A percentile compares a stretch with the other conserved stretches of the same genome.
Conservation (phyloP, 768 basidiomycete genomes). For the Mrakia hoshinonis region DNA sequence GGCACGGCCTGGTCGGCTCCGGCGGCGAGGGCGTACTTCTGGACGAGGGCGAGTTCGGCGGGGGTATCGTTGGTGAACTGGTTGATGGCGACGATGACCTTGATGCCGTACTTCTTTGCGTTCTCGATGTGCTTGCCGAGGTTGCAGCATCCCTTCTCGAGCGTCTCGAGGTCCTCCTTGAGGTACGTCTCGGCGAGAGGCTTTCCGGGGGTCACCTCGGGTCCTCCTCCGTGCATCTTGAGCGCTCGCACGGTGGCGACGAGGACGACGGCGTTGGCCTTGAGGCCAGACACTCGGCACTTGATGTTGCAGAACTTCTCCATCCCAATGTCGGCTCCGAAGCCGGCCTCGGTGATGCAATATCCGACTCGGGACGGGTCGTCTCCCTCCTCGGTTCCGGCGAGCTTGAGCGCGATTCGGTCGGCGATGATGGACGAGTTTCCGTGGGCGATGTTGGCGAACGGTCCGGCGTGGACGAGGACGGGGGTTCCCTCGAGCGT, state of each 20-base stretch:
- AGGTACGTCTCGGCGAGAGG: constrained; percentile 87
- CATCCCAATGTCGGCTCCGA: constrained; percentile 89
- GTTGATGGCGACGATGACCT: constrained; percentile 93
- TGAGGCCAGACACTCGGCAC: constrained; percentile 84
- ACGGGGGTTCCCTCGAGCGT: constrained; percentile 96
- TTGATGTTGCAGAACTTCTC: constrained; percentile 97
- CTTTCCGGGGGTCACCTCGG: constrained; percentile 92
- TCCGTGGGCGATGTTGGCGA: constrained; percentile 95
- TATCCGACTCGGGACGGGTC: constrained; percentile 72
- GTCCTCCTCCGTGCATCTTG: constrained; percentile 99
- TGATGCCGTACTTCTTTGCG: constrained; percentile 87
- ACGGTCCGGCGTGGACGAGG: constrained; percentile 96
- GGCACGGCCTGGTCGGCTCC: constrained; percentile 93
- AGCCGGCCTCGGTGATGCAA: constrained; percentile 95
- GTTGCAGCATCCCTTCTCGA: constrained; percentile 88
- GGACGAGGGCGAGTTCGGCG: constrained; percentile 79
- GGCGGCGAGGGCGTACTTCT: constrained; percentile 64
- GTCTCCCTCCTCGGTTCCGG: constrained; percentile 88
- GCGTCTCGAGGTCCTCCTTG: constrained; percentile 78
- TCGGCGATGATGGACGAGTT: constrained; percentile 99
- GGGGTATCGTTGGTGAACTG: constrained; percentile 82
- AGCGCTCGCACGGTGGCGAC: constrained; percentile 95
- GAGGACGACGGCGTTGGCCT: constrained; percentile 86
- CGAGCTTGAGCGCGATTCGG: constrained; percentile 89
- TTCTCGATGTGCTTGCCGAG: constrained; percentile 88